These are phyloP conservation scores for Falciphora oryzae DNA, from an alignment of 2,329 filamentous ascomycete species.

Conservation along the genomic window DNA sequence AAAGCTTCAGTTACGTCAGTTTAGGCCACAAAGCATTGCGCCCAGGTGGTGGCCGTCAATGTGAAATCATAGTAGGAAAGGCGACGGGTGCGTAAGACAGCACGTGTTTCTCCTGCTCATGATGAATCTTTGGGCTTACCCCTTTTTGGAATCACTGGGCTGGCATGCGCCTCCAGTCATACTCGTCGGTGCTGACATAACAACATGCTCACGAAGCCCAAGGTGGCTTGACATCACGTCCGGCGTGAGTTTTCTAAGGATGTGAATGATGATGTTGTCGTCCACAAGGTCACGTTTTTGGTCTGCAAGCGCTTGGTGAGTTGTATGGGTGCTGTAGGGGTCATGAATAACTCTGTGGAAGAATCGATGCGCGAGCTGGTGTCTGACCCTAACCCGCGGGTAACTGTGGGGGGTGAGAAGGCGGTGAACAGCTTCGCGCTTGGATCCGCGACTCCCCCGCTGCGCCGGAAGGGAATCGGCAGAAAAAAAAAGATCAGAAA, in stretches of 20 bases:
- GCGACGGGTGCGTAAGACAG: background rate
- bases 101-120: background rate
- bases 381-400: background rate
- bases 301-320: background rate
- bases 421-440: background rate
- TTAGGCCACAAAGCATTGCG: no score
- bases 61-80: no score
- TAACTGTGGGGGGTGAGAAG: background rate
- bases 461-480: constrained; percentile 9
- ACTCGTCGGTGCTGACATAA: background rate
- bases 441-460: background rate
- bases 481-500: constrained; percentile 17
- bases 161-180: background rate
- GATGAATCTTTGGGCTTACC: background rate
- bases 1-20: background rate
- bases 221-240: background rate
- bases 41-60: no score
- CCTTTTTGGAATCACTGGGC: background rate
- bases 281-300: background rate
- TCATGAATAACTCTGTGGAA: no score
- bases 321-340: background rate
- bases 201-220: background rate
- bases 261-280: background rate
- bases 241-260: background rate
- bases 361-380: background rate